Conservation (phyloP, 148 eudicot species). For the Limonium bicolor region DNA sequence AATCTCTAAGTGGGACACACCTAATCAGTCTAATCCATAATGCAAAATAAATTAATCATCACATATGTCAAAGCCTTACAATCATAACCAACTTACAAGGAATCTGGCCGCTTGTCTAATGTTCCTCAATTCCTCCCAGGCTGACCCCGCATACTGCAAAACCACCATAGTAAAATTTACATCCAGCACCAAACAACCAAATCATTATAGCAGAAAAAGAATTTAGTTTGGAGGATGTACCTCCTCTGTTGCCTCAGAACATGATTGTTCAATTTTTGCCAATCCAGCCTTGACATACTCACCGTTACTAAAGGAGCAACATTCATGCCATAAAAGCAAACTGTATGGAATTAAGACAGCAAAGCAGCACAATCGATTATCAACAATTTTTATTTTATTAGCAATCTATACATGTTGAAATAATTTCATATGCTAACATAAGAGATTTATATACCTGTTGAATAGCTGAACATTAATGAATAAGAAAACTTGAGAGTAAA, state of each 20-base stretch:
- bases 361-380: no score
- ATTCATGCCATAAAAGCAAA: slow-evolving; percentile 91
- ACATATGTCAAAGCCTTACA: no score
- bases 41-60: no score
- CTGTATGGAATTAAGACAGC: slow-evolving; percentile 18
- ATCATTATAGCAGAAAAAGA: not conserved
- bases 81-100: slow-evolving; percentile 51
- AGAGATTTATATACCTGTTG: slow-evolving; percentile 88
- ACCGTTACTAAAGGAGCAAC: slow-evolving; percentile 96
- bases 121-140: slow-evolving; percentile 98
- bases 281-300: slow-evolving; percentile 90
- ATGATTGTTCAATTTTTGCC: slow-evolving; percentile 95
- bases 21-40: no score
- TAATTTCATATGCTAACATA: no score
- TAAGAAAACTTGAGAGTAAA: slow-evolving; percentile 79
- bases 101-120: slow-evolving; percentile 98
- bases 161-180: slow-evolving; percentile 4
- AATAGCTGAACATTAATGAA: slow-evolving; percentile 92
- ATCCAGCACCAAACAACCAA: not conserved
- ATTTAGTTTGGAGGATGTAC: slow-evolving; percentile 18
- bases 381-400: no score
- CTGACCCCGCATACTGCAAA: slow-evolving; percentile 72
- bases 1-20: no score
- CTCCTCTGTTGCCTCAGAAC: slow-evolving; percentile 72
- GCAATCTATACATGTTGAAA: no score